Evolutionary conservation across 2,329 filamentous ascomycete species (phyloP).

Genomic region (Ceratocystis alfenasii): DNA sequence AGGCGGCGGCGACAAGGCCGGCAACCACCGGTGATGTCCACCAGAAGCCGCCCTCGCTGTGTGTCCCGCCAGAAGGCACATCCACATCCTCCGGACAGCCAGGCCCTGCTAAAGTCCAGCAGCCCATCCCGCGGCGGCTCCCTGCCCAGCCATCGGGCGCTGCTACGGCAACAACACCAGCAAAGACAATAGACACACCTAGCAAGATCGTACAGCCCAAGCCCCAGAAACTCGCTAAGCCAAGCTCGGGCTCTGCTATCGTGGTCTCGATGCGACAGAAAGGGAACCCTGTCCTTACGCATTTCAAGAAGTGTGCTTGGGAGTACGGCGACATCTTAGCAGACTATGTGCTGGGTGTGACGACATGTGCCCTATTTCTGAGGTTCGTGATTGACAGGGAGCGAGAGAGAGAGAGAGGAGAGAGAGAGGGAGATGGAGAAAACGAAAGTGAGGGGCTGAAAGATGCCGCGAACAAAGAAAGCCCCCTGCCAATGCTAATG

Average conservation of each 20-base stretch:
- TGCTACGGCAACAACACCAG: conserved; percentile 25
- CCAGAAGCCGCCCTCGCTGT: neutral
- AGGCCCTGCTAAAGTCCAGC: conserved; percentile 29
- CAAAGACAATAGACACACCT: conserved; percentile 24
- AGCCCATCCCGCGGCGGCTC: conserved; percentile 44
- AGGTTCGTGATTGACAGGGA: conserved; percentile 33
- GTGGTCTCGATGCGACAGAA: conserved; percentile 86
- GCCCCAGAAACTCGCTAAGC: conserved; percentile 66
- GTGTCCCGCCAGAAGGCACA: too few species aligned
- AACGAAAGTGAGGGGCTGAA: neutral
- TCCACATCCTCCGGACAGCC: neutral
- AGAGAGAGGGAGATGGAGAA: too few species aligned
- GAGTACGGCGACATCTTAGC: conserved; percentile 95
- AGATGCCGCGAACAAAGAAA: neutral
- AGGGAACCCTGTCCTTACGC: conserved; percentile 81
- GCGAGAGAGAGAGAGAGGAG: neutral
- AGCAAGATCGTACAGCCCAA: conserved; percentile 69
- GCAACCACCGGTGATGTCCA: neutral
- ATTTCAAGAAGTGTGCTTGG: conserved; percentile 75
- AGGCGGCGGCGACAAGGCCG: conserved; percentile 5
- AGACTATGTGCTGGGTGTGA: conserved; percentile 78
- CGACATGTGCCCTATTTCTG: conserved; percentile 83
- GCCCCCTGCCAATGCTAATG: neutral
- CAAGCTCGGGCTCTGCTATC: conserved; percentile 59
- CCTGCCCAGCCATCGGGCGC: conserved; percentile 32